Conservation (phyloP, 495 filamentous ascomycete species). For the Tetracladium setigerum region DNA sequence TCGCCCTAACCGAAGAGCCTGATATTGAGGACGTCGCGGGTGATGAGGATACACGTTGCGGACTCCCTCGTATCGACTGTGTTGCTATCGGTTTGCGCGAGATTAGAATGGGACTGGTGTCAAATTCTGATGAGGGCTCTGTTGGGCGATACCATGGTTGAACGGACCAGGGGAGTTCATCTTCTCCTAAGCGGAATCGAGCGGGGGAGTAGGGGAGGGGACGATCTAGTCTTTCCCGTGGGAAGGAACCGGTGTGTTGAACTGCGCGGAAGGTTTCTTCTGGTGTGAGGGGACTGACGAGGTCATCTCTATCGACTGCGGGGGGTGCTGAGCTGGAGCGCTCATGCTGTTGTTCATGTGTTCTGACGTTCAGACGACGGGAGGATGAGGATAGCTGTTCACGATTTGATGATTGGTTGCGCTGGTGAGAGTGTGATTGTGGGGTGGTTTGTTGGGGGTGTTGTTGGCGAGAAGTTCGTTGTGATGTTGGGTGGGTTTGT, state of each 20-base stretch:
- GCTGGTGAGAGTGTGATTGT: neutral
- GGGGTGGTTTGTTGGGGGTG: neutral
- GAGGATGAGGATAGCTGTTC: neutral
- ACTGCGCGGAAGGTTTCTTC: neutral
- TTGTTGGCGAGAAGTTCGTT: neutral
- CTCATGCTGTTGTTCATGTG: constrained; percentile 2
- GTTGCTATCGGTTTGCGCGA: no score
- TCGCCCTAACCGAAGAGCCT: no score
- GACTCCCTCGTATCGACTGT: no score
- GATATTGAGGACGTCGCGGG: no score
- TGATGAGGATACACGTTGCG: no score
- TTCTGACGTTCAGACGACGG: neutral
- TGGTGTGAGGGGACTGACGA: constrained; percentile 3
- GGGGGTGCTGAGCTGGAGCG: constrained; percentile 10
- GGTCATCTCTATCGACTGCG: neutral
- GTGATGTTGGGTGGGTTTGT: neutral
- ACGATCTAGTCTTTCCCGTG: neutral
- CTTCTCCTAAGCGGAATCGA: constrained; percentile 21
- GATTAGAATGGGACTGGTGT: constrained; percentile 1
- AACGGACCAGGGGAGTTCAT: constrained; percentile 19
- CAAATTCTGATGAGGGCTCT: neutral
- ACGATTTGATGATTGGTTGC: neutral
- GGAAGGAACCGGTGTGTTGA: constrained; percentile 10
- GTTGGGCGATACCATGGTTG: constrained; percentile 14
- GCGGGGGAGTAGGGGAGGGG: constrained; percentile 21